These are phyloP conservation scores for Rhododendron kiyosumense DNA, from an alignment of 148 eudicot species.

Conservation along the genomic window DNA sequence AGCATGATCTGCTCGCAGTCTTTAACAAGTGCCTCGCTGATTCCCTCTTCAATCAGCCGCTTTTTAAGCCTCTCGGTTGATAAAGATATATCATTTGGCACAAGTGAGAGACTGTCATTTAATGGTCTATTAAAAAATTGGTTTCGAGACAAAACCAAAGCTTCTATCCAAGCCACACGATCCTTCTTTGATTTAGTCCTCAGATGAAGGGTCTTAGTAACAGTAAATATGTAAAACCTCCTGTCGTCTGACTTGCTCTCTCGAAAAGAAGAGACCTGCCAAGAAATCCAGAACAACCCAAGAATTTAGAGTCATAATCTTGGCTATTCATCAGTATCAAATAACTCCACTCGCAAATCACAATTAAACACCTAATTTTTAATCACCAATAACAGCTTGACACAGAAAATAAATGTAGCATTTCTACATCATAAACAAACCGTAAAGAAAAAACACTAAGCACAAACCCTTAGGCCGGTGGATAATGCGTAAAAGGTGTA, in stretches of 20 bases:
- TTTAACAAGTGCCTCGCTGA: constrained; percentile 61
- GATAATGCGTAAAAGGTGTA: background rate
- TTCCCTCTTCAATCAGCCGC: constrained; percentile 76
- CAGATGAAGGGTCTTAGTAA: constrained; percentile 90
- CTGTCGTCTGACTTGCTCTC: constrained; percentile 83
- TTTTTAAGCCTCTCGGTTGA: constrained; percentile 72
- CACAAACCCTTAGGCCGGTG: background rate
- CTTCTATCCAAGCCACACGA: constrained; percentile 74
- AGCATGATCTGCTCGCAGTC: constrained; percentile 95
- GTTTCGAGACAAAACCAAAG: constrained; percentile 57
- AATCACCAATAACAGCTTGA: background rate
- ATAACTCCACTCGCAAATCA: background rate
- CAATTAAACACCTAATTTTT: background rate
- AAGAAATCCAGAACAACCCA: constrained; percentile 7
- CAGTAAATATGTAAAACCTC: constrained; percentile 84
- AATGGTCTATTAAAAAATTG: constrained; percentile 45
- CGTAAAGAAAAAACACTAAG: background rate
- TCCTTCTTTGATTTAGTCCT: constrained; percentile 58
- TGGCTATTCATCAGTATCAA: background rate
- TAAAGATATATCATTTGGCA: constrained; percentile 51
- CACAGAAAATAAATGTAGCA: background rate
- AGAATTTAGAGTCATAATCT: background rate
- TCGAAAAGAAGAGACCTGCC: constrained; percentile 84
- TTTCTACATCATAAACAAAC: background rate
- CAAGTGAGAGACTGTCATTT: constrained; percentile 35